Evolutionary conservation across 2,329 filamentous ascomycete genomes (phyloP).

Genomic region (Chrysoporthe deuterocubensis): DNA sequence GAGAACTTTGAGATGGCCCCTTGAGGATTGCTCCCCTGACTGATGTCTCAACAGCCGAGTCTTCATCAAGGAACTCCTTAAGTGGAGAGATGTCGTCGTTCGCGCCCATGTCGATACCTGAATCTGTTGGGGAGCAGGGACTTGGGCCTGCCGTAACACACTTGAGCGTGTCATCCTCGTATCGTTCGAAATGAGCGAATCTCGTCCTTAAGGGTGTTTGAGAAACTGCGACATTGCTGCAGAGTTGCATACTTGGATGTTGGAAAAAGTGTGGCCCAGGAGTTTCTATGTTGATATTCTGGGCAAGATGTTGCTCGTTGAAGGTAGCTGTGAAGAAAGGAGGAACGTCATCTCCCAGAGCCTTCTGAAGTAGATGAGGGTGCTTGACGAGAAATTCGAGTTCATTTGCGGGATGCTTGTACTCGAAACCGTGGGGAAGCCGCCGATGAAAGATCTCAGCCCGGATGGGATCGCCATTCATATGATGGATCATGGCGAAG

Average conservation of each 20-base stretch:
- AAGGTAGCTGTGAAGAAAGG: not conserved
- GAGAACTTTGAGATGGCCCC: not conserved
- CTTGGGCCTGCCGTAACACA: constrained; percentile 3
- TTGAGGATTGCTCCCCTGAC: not conserved
- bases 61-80: not conserved
- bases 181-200: constrained; percentile 12
- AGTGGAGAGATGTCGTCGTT: not conserved
- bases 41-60: not conserved
- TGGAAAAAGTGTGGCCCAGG: not conserved
- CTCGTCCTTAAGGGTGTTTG: constrained; percentile 4
- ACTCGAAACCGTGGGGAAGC: constrained; percentile 19
- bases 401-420: constrained; percentile 14
- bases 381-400: constrained; percentile 15
- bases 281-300: not conserved
- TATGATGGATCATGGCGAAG: constrained; percentile 33
- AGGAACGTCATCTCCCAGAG: constrained; percentile 8
- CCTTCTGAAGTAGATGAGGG: not conserved
- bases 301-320: not conserved
- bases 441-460: constrained; percentile 33
- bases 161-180: constrained; percentile 9
- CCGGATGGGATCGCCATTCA: constrained; percentile 32
- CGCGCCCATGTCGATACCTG: constrained; percentile 2
- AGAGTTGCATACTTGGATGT: not conserved
- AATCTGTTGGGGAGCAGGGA: constrained; percentile 6
- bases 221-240: too few species aligned